phyloP scores from a whole-genome alignment of 495 filamentous ascomycete species.

The Extremus antarcticus region DNA sequence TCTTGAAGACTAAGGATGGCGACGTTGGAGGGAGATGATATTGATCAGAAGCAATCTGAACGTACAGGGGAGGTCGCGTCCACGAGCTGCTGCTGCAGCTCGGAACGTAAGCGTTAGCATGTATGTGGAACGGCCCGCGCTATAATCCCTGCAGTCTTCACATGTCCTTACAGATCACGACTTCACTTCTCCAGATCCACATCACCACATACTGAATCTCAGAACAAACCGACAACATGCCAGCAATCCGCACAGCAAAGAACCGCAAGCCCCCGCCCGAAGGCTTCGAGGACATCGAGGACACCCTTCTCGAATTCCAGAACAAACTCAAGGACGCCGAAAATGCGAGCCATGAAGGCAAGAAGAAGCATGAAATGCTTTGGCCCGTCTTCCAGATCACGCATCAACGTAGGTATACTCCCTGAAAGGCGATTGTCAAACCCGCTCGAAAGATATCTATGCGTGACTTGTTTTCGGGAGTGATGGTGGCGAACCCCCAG shows the following conservation, averaged over 20 bases:
- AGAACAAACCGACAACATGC: constrained; percentile 45
- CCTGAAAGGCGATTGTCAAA: too few relatives aligned
- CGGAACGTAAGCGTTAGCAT: too few relatives aligned
- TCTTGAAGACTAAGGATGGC: neutral
- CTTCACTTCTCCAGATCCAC: too few relatives aligned
- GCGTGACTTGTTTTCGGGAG: too few relatives aligned
- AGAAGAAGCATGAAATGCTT: constrained; percentile 74
- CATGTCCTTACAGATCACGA: too few relatives aligned
- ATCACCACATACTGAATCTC: neutral
- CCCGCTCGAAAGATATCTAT: too few relatives aligned
- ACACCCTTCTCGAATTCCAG: constrained; percentile 85
- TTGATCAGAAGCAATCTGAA: too few relatives aligned
- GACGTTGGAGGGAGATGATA: neutral
- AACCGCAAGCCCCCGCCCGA: constrained; percentile 86
- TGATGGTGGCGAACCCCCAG: neutral
- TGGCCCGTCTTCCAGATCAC: constrained; percentile 98
- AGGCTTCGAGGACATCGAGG: constrained; percentile 93
- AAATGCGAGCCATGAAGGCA: constrained; percentile 61
- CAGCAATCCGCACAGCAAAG: constrained; percentile 63
- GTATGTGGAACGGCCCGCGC: too few relatives aligned
- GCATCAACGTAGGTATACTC: constrained; percentile 63
- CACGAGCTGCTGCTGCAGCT: too few relatives aligned
- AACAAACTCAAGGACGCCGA: constrained; percentile 99
- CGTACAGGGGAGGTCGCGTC: too few relatives aligned
- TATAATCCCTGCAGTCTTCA: too few relatives aligned